phyloP scores from a whole-genome alignment of 129 eudicot genomes.

The Solidago caesia region DNA sequence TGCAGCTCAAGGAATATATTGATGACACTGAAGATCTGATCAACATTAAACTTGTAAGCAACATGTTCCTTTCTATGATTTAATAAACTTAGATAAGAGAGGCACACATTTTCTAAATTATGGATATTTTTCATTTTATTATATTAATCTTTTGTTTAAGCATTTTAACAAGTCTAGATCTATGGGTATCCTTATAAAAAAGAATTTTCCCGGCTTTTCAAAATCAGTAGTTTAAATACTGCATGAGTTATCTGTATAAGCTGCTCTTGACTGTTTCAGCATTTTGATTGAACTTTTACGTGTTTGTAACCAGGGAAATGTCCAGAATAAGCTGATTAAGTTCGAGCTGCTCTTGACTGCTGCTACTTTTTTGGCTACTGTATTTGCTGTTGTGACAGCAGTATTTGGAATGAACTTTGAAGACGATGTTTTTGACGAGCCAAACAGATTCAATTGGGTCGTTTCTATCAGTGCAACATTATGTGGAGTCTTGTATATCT shows the following conservation, averaged over 20 bases:
- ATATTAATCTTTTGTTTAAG: too few relatives aligned
- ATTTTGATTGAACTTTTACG: slow-evolving; percentile 3
- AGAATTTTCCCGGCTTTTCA: background rate
- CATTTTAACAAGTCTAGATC: too few relatives aligned
- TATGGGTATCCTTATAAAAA: background rate
- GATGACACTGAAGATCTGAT: slow-evolving; percentile 98
- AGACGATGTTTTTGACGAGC: slow-evolving; percentile 58
- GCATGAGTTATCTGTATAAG: too few relatives aligned
- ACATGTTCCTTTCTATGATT: background rate
- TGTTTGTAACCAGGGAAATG: slow-evolving; percentile 66
- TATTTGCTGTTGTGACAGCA: slow-evolving; percentile 91
- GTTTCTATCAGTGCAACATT: slow-evolving; percentile 49
- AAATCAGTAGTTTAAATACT: too few relatives aligned
- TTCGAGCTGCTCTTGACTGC: slow-evolving; percentile 93
- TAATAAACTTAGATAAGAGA: background rate
- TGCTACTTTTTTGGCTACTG: slow-evolving; percentile 83
- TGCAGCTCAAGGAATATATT: slow-evolving; percentile 96
- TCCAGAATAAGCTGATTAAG: slow-evolving; percentile 94
- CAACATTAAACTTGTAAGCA: slow-evolving; percentile 75
- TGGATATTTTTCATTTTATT: background rate
- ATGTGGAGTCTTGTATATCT: slow-evolving; percentile 53
- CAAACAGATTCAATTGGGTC: slow-evolving; percentile 79
- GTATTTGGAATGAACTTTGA: slow-evolving; percentile 96
- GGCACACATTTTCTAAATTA: too few relatives aligned
- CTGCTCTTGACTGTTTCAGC: background rate